Evolutionary conservation across 1,284 basidiomycete species (phyloP).

Genomic region (Abortiporus biennis): DNA sequence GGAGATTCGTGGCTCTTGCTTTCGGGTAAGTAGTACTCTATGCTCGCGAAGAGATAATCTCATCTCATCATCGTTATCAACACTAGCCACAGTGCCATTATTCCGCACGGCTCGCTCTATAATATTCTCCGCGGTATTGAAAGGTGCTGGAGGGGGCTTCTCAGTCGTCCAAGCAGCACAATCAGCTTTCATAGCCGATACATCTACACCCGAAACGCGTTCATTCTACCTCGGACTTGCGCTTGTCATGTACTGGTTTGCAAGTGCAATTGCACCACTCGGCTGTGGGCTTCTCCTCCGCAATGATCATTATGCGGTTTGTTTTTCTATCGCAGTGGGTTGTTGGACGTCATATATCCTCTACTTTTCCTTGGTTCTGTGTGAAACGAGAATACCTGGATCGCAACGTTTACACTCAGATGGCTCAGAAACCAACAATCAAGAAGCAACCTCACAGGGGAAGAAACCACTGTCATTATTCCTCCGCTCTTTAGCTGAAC

Average conservation of each 20-base stretch:
- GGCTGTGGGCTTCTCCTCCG: not conserved
- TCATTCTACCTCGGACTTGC: constrained; percentile 8
- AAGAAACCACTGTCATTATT: no score
- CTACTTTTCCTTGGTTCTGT: constrained; percentile 4
- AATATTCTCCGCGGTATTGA: constrained; percentile 2
- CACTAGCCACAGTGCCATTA: not conserved
- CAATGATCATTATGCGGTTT: not conserved
- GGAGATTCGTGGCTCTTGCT: constrained; percentile 5
- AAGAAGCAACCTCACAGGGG: no score
- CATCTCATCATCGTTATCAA: not conserved
- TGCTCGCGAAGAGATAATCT: not conserved
- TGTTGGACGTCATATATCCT: constrained; percentile 4
- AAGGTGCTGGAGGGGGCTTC: constrained; percentile 8
- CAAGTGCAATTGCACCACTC: constrained; percentile 3
- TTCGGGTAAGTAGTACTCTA: constrained; percentile 1
- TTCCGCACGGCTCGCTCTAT: not conserved
- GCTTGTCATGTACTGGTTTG: constrained; percentile 8
- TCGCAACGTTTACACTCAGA: not conserved
- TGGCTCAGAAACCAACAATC: no score
- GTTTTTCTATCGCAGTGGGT: constrained; percentile 1
- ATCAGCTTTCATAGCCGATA: constrained; percentile 6
- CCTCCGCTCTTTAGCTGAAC: constrained; percentile 1
- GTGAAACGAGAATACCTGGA: not conserved
- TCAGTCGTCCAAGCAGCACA: constrained; percentile 6
- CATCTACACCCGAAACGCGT: not conserved